Evolutionary conservation across 2,329 filamentous ascomycete genomes (phyloP).

Genomic region (Daldinia sp.): DNA sequence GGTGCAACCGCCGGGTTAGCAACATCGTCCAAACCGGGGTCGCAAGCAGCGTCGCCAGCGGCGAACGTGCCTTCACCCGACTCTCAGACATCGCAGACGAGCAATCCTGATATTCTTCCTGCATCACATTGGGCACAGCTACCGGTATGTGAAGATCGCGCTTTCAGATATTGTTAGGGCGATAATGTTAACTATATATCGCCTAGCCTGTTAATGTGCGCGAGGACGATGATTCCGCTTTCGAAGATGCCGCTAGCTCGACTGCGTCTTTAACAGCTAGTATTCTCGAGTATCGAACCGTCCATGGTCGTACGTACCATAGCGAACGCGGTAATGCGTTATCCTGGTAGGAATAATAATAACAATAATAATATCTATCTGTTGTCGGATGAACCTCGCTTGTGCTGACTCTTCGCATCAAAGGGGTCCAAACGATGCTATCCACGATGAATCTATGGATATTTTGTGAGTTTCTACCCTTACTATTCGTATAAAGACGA

Average conservation of each 20-base stretch:
- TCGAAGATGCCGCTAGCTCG: slow-evolving; percentile 43
- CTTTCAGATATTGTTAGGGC: background rate
- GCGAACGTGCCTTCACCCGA: background rate
- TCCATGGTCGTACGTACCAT: slow-evolving; percentile 46
- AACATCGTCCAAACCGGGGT: slow-evolving; percentile 3
- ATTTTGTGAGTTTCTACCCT: slow-evolving; percentile 39
- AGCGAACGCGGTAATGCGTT: slow-evolving; percentile 44
- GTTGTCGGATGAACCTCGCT: background rate
- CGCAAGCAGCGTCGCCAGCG: background rate
- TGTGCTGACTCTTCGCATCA: slow-evolving; percentile 8
- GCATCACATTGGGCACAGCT: slow-evolving; percentile 42
- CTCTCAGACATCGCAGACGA: background rate
- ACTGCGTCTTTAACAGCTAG: slow-evolving; percentile 45
- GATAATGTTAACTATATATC: slow-evolving; percentile 1
- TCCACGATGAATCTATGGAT: slow-evolving; percentile 45
- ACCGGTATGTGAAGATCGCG: slow-evolving; percentile 29
- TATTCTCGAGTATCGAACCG: slow-evolving; percentile 45
- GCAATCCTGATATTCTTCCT: slow-evolving; percentile 33
- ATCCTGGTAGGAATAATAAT: slow-evolving; percentile 39
- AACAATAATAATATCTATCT: too few relatives aligned
- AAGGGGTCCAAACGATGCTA: slow-evolving; percentile 46
- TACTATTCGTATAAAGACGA: background rate
- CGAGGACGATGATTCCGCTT: slow-evolving; percentile 44
- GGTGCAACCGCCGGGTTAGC: background rate
- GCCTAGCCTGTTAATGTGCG: slow-evolving; percentile 24